Percentiles rank a stretch among this genome's conserved stretches.
Conservation (phyloP, 257 asterid species). For the Coffea canephora region DNA sequence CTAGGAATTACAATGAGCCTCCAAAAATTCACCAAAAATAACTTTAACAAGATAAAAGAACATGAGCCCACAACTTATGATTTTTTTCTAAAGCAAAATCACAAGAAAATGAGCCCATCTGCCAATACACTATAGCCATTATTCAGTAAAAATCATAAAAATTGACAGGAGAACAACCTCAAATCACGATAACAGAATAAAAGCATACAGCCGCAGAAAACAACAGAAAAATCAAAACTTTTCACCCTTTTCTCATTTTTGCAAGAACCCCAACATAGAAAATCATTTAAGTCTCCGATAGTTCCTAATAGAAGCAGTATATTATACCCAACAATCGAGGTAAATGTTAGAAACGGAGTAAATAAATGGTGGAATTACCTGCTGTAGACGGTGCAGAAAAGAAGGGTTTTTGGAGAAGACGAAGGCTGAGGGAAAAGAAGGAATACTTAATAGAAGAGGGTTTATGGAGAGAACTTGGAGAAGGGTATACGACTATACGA, state of each 20-base stretch:
- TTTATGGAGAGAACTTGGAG: constrained; percentile 5
- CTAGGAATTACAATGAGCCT: neutral
- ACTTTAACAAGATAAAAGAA: neutral
- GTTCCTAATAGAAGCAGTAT: neutral
- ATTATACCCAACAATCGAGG: neutral
- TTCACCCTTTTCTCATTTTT: neutral
- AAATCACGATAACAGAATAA: neutral
- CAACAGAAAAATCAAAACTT: neutral
- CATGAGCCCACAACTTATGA: neutral
- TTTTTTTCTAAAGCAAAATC: neutral
- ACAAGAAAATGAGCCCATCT: neutral
- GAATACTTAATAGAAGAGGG: neutral
- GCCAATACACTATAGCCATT: neutral
- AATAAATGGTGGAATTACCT: neutral
- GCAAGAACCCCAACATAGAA: neutral
- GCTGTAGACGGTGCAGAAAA: neutral
- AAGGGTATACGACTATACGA: neutral
- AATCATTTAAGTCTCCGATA: neutral
- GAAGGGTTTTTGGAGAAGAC: neutral
- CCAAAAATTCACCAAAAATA: too few species aligned
- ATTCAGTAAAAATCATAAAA: neutral
- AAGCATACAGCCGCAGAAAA: neutral
- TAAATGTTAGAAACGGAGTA: too few species aligned
- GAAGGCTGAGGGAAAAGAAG: neutral
- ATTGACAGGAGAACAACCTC: neutral